Evolutionary conservation across 2,329 filamentous ascomycete species (phyloP).

Genomic region (Apiospora kogelbergensis): DNA sequence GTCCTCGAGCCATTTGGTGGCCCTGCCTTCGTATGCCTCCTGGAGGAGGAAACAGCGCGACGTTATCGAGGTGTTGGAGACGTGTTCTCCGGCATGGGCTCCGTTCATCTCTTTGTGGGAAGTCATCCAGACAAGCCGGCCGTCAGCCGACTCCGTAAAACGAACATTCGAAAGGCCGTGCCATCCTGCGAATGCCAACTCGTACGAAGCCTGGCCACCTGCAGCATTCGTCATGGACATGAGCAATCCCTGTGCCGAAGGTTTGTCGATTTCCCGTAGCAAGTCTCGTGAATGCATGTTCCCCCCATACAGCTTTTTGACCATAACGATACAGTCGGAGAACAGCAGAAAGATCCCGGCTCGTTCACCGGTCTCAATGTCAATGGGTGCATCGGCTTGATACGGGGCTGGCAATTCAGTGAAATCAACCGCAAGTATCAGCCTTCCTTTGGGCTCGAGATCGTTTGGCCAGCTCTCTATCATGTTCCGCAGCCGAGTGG

Average conservation of each 20-base stretch:
- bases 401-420: constrained; percentile 76
- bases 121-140: constrained; percentile 66
- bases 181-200: constrained; percentile 75
- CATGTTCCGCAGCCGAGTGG: constrained; percentile 72
- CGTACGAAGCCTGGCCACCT: constrained; percentile 61
- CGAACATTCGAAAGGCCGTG: constrained; percentile 68
- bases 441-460: constrained; percentile 71
- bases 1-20: constrained; percentile 77
- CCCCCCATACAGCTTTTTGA: constrained; percentile 67
- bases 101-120: constrained; percentile 62
- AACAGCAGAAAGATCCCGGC: constrained; percentile 81
- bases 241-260: constrained; percentile 62
- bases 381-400: constrained; percentile 39
- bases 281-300: constrained; percentile 73
- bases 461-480: constrained; percentile 75
- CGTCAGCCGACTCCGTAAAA: constrained; percentile 69
- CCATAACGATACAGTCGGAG: constrained; percentile 74
- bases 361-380: constrained; percentile 43
- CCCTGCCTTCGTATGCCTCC: constrained; percentile 76
- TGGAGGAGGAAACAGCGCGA: constrained; percentile 70
- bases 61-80: constrained; percentile 52
- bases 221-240: constrained; percentile 64
- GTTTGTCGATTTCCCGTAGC: constrained; percentile 82
- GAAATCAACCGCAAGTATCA: constrained; percentile 81
- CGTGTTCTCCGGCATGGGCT: constrained; percentile 46